Conservation (phyloP, 305 asterid genomes). For the Petunia hybrid region DNA sequence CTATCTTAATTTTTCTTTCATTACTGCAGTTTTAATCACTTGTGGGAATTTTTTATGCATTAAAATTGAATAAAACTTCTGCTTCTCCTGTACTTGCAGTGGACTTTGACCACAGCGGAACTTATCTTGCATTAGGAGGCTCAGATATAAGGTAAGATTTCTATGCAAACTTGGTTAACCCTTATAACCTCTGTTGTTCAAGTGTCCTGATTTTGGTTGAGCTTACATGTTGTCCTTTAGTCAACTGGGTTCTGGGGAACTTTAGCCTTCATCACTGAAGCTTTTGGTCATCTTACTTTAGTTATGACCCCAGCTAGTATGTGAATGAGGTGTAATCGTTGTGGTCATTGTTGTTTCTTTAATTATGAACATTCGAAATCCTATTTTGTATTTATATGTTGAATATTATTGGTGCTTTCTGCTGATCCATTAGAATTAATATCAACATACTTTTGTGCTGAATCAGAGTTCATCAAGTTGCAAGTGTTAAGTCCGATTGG, state of each 20-base stretch:
- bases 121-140: conserved; percentile 92
- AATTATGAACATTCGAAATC: not conserved
- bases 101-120: conserved; percentile 94
- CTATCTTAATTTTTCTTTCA: not conserved
- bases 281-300: not conserved
- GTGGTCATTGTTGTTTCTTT: not conserved
- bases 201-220: not conserved
- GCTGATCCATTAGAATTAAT: conserved; percentile 8
- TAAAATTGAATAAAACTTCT: not conserved
- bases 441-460: not conserved
- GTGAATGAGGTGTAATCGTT: not conserved
- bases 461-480: conserved; percentile 85
- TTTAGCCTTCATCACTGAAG: conserved; percentile 3
- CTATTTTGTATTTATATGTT: not conserved
- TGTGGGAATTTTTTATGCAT: not conserved
- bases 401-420: not conserved
- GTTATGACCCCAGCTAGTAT: not conserved
- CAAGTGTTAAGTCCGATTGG: conserved; percentile 91
- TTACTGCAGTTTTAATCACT: conserved; percentile 8
- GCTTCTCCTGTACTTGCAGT: conserved; percentile 57
- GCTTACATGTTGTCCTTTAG: not conserved
- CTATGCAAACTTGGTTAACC: not conserved
- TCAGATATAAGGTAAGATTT: conserved; percentile 76
- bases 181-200: not conserved
- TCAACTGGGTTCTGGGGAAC: not conserved